Conservation (phyloP, 2,329 filamentous ascomycete genomes). For the Clarireedia monteithiana region DNA sequence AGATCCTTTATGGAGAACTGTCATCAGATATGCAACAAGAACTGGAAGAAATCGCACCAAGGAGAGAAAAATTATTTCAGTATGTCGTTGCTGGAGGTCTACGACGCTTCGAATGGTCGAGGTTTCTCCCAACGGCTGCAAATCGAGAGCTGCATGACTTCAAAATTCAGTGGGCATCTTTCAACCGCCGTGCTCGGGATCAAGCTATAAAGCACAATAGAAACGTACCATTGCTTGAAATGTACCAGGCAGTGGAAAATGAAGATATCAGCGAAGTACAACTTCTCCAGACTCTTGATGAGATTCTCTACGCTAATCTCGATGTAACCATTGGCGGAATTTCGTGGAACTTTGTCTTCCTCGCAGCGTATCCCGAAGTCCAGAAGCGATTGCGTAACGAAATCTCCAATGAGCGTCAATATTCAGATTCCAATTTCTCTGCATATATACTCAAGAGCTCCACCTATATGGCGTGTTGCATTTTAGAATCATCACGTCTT, state of each 20-base stretch:
- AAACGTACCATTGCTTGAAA: too few relatives aligned
- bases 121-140: too few relatives aligned
- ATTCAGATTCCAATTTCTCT: too few relatives aligned
- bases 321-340: conserved; percentile 38
- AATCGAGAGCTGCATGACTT: too few relatives aligned
- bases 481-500: conserved; percentile 31
- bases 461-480: too few relatives aligned
- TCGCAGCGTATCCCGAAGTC: conserved; percentile 31
- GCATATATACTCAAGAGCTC: conserved; percentile 15
- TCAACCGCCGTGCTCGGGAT: too few relatives aligned
- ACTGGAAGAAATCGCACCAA: conserved; percentile 21
- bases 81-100: conserved; percentile 30
- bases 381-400: conserved; percentile 19
- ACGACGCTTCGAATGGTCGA: too few relatives aligned
- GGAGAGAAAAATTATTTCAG: conserved; percentile 30
- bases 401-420: background rate
- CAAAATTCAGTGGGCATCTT: too few relatives aligned
- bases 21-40: conserved; percentile 17
- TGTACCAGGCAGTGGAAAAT: conserved; percentile 12
- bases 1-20: conserved; percentile 33
- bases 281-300: conserved; percentile 40
- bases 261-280: too few relatives aligned
- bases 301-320: conserved; percentile 39
- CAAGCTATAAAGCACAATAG: too few relatives aligned
- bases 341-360: conserved; percentile 36